These are phyloP conservation scores for Barnettozyma sp. DNA, from an alignment of 805 yeast genomes.

Conservation along the genomic window DNA sequence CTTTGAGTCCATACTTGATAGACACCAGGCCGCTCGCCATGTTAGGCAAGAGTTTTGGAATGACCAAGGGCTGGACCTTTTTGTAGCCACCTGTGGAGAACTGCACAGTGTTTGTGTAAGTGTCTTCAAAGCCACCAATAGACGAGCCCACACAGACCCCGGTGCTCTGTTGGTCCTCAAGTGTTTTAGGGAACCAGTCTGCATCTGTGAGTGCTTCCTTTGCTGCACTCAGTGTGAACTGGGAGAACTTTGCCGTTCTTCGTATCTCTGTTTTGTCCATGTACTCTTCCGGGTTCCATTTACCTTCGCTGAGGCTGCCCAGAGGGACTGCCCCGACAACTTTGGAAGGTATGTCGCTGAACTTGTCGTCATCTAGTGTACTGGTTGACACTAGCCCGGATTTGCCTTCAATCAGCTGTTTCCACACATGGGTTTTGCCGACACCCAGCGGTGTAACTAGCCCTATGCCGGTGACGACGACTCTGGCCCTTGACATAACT, in stretches of 20 bases:
- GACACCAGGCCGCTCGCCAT: conserved; percentile 95
- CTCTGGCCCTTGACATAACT: no score
- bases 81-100: conserved; percentile 49
- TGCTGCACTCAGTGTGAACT: conserved; percentile 72
- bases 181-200: conserved; percentile 36
- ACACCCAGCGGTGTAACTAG: conserved; percentile 81
- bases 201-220: conserved; percentile 73
- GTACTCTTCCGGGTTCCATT: conserved; percentile 49
- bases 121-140: conserved; percentile 78
- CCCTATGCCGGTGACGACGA: conserved; percentile 91
- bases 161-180: conserved; percentile 30
- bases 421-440: conserved; percentile 52
- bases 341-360: conserved; percentile 54
- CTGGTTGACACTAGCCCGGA: conserved; percentile 57
- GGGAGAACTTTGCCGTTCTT: conserved; percentile 64
- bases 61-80: conserved; percentile 75
- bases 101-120: conserved; percentile 53
- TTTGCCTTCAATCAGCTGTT: conserved; percentile 39
- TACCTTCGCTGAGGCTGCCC: conserved; percentile 35
- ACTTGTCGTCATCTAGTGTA: conserved; percentile 21
- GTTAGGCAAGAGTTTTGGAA: conserved; percentile 76
- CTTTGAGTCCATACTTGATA: conserved; percentile 66
- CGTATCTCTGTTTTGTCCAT: conserved; percentile 37
- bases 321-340: conserved; percentile 72
- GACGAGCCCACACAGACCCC: conserved; percentile 94